Base-by-base conservation (phyloP, 2,329 filamentous ascomycete genomes). In the Didymella segeticola region DNA sequence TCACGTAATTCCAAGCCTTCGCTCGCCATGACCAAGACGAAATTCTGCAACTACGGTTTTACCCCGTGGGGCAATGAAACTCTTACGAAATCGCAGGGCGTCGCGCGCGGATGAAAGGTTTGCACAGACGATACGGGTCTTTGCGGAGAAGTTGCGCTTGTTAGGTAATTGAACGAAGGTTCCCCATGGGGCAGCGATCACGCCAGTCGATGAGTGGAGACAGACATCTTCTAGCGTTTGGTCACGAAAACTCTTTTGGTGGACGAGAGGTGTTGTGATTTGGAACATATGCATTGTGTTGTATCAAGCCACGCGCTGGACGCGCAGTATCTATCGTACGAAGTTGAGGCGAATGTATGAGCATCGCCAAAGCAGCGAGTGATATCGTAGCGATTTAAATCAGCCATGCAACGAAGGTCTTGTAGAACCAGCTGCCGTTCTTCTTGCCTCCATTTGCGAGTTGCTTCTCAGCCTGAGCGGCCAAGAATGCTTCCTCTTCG, bases 401-500 rank as follows among this genome's bases (percentile, higher is more conserved):
- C 60, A 88, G 69, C 85, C 85, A 88, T 5, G 83, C 73, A 17
- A 88, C 68, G 65, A 84, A 87, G 2, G 64, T 81, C 47, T 74
- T 75, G 69, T 88, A 88, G 70, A 87, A 86, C 78, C 79, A 80
- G 30, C 70, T 67, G 1, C 77, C 76, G 1, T 63, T 54, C 25
- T 71, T 67, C 26, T 71, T 67, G 36, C 47, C 46, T 37, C 71
- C 68, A 45, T 74, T 70, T 26, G 49, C 41, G n/a, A 65, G 71
- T 19, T 69, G 65, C 59, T 69, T 72, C 30, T 75, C 76, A 2
- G 78, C 82, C 70, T 84, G 74, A n/a, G 69, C 68, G 10, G 83
- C 86, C 48, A 90, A 64, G 75, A 88, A 91, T 58, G 85, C 86
- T 55, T 84, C 82, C 76, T 92, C 89, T 67, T 91, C 88, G 8